These are phyloP conservation scores for Tulasnella sp. DNA, from an alignment of 768 basidiomycete species.

Conservation along the genomic window DNA sequence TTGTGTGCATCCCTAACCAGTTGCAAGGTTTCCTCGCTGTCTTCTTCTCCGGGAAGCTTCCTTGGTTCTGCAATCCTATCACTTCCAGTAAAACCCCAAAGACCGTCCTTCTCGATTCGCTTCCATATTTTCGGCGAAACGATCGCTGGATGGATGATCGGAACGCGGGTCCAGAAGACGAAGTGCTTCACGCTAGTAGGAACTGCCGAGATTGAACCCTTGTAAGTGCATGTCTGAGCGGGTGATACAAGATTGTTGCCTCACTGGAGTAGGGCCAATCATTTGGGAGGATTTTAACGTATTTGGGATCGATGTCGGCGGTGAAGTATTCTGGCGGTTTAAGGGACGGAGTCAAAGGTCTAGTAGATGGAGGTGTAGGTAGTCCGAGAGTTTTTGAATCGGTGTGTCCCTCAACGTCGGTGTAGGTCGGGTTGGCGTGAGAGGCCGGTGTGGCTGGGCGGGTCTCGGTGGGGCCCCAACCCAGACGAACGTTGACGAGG, in stretches of 20 bases:
- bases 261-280: constrained; percentile 89
- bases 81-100: constrained; percentile 80
- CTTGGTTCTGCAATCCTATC: constrained; percentile 47
- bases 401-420: constrained; percentile 28
- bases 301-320: constrained; percentile 58
- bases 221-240: not conserved
- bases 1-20: constrained; percentile 48
- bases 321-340: constrained; percentile 62
- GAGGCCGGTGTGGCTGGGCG: constrained; percentile 28
- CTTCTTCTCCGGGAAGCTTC: constrained; percentile 45
- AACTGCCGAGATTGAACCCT: constrained; percentile 46
- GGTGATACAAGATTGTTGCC: constrained; percentile 35
- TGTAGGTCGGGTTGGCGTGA: constrained; percentile 34
- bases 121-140: constrained; percentile 50
- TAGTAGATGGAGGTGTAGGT: constrained; percentile 37
- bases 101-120: constrained; percentile 68
- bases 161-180: constrained; percentile 76
- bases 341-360: constrained; percentile 28
- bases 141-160: constrained; percentile 63
- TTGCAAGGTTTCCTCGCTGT: constrained; percentile 38
- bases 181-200: constrained; percentile 74
- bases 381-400: constrained; percentile 7
- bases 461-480: constrained; percentile 52
- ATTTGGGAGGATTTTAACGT: constrained; percentile 74
- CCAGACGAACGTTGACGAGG: constrained; percentile 66